A percentile compares a stretch with the other conserved stretches of the same genome.
These are phyloP conservation scores for Nepenthes mirabilis DNA, from an alignment of 148 eudicot species.

Conservation along the genomic window DNA sequence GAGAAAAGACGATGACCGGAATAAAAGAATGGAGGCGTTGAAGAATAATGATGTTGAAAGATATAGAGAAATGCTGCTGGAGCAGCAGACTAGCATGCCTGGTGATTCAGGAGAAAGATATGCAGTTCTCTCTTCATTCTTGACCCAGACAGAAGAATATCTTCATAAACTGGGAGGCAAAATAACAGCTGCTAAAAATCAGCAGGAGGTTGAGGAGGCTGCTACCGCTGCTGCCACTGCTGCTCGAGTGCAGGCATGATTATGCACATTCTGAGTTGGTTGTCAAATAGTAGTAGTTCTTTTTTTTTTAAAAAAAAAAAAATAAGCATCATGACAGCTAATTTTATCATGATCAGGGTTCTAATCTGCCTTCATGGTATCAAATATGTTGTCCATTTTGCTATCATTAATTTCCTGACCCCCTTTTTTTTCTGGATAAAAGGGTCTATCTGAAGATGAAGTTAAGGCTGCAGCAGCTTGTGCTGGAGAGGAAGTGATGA, in stretches of 20 bases:
- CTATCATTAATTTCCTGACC: too few species aligned
- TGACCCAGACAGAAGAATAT: conserved; percentile 90
- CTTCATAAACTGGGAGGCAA: conserved; percentile 91
- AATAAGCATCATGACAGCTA: neutral
- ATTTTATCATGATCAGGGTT: neutral
- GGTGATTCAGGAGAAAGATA: conserved; percentile 99
- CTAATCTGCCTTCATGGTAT: neutral
- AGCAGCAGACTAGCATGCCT: conserved; percentile 87
- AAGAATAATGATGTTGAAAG: conserved; percentile 98
- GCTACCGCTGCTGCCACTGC: conserved; percentile 75
- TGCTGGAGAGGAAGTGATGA: conserved; percentile 97
- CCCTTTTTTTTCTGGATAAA: conserved; percentile 1
- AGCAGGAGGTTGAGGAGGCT: conserved; percentile 98
- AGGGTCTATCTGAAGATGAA: conserved; percentile 99
- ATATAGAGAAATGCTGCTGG: conserved; percentile 91
- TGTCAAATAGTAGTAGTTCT: neutral
- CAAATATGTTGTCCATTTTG: too few species aligned
- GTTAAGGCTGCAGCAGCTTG: conserved; percentile 91
- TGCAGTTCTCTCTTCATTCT: conserved; percentile 86
- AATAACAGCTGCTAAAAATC: conserved; percentile 88
- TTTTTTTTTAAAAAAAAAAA: neutral
- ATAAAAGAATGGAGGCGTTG: conserved; percentile 93
- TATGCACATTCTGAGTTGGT: neutral
- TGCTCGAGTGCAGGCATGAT: conserved; percentile 76
- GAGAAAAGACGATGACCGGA: conserved; percentile 82